Evolutionary conservation across 805 yeast genomes (phyloP).

Genomic region (Candida anglica): DNA sequence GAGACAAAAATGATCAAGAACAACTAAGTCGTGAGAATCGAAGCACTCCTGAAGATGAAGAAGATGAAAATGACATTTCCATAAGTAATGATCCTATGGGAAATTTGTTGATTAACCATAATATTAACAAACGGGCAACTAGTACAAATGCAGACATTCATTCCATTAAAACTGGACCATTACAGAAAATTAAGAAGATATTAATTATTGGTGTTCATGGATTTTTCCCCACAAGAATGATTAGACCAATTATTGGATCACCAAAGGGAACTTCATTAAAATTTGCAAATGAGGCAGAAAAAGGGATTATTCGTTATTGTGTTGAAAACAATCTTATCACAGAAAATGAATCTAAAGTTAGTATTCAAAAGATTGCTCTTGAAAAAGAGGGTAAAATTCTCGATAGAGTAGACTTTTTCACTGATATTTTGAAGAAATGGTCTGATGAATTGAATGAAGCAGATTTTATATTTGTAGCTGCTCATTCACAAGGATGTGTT

Average conservation of each 20-base stretch:
- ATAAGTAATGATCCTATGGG: constrained; percentile 41
- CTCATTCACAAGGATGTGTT: constrained; percentile 96
- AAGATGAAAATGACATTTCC: constrained; percentile 26
- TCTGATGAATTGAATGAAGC: constrained; percentile 54
- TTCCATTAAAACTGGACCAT: constrained; percentile 9
- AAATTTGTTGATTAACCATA: constrained; percentile 34
- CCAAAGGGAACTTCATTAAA: constrained; percentile 95
- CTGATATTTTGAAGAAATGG: constrained; percentile 69
- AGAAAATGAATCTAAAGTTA: constrained; percentile 28
- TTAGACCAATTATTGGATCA: constrained; percentile 85
- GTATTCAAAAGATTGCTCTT: constrained; percentile 85
- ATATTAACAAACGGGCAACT: not conserved
- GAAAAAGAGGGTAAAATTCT: constrained; percentile 92
- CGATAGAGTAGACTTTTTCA: constrained; percentile 80
- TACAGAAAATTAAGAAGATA: constrained; percentile 47
- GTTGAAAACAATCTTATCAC: constrained; percentile 34
- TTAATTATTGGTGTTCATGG: constrained; percentile 94
- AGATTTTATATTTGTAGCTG: constrained; percentile 85
- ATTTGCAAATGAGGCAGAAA: constrained; percentile 88
- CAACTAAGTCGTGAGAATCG: too few relatives aligned
- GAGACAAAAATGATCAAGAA: constrained; percentile 5
- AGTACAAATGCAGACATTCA: not conserved
- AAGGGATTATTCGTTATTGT: constrained; percentile 63
- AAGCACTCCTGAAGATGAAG: constrained; percentile 24
- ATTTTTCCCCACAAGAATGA: constrained; percentile 83